Base-by-base conservation (phyloP, 768 basidiomycete genomes). In the Lactarius vividus region DNA sequence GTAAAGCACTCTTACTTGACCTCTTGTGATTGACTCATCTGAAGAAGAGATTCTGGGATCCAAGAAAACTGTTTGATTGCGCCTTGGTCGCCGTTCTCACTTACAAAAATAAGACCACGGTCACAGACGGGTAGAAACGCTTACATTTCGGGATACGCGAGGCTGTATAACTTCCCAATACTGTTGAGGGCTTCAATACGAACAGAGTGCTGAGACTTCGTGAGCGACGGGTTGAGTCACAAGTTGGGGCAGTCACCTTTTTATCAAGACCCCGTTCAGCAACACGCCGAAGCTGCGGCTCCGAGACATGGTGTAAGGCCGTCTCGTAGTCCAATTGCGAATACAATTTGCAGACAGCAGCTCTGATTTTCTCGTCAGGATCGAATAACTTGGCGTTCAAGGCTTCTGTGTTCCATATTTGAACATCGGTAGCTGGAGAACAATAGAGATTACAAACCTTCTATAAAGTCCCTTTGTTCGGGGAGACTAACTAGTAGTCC, bases 121-220 rank as follows among this genome's bases (percentile, higher is more conserved):
- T 26, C 28, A 31, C 23, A 18, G 59, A 49, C 29, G 40, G 18
- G n/a, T 39, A 62, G 31, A 18, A 54, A 56, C 16, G 46, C 56
- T 57, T 70, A 97, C 94, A 99, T 95, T 75, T 97, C 94, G 0
- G 89, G 84, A 75, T 88, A 95, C 0, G 95, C 94, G 15, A 89
- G 78, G 66, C 83, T 84, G 74, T 91, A 98, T 1, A 98, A 77
- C 69, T 84, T 88, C 4, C 88, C 92, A 0, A 96, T 76, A 16
- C 85, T 85, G 39, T 83, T 87, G 67, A 92, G 81, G 0, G 97
- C 93, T 76, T 96, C 92, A 0, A 79, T 70, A 18, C 90, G 88
- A 6, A 93, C 91, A 49, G 77, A 65, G 29, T 81, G 79, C 84
- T 89, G 62, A 70, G 54, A 44, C 40, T 4, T 1, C 31, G 33